Evolutionary conservation across 768 basidiomycete genomes (phyloP).

Genomic region (Gautieria morchelliformis): DNA sequence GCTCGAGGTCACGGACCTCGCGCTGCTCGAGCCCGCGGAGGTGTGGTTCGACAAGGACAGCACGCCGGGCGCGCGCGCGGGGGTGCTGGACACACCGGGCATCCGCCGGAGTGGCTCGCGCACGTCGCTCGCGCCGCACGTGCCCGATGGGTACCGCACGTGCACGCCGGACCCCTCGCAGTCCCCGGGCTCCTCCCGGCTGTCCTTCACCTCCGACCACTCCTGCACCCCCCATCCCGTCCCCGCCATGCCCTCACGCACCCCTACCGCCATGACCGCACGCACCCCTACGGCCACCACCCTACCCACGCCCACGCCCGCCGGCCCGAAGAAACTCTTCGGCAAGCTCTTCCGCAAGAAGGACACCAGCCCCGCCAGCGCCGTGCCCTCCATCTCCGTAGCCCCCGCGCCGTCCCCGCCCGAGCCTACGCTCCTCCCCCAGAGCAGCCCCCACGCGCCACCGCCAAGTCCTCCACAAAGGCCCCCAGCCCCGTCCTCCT

Average conservation of each 20-base stretch:
- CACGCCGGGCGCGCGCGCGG: constrained; percentile 14
- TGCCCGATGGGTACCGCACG: background rate
- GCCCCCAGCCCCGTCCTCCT: too few relatives aligned
- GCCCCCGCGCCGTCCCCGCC: background rate
- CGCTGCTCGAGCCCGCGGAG: constrained; percentile 72
- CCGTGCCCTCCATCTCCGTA: background rate
- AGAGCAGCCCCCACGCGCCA: background rate
- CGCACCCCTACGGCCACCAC: constrained; percentile 2
- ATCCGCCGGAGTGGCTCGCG: background rate
- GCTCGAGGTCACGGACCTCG: constrained; percentile 70
- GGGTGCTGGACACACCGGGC: constrained; percentile 19
- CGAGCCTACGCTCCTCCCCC: constrained; percentile 12
- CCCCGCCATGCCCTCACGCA: too few relatives aligned
- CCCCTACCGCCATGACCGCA: too few relatives aligned
- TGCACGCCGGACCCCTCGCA: constrained; percentile 9
- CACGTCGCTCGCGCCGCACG: background rate
- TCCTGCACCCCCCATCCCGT: too few relatives aligned
- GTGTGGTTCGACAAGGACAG: constrained; percentile 36
- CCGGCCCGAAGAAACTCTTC: constrained; percentile 51
- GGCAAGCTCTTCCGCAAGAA: constrained; percentile 64
- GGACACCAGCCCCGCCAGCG: constrained; percentile 10
- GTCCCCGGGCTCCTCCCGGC: constrained; percentile 25
- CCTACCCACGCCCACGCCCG: constrained; percentile 18
- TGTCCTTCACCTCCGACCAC: constrained; percentile 20
- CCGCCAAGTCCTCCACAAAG: constrained; percentile 8